A percentile compares a stretch with the other conserved stretches of the same genome.
Evolutionary conservation across 345 rosid species (phyloP).

Genomic region (Trapa incisa): DNA sequence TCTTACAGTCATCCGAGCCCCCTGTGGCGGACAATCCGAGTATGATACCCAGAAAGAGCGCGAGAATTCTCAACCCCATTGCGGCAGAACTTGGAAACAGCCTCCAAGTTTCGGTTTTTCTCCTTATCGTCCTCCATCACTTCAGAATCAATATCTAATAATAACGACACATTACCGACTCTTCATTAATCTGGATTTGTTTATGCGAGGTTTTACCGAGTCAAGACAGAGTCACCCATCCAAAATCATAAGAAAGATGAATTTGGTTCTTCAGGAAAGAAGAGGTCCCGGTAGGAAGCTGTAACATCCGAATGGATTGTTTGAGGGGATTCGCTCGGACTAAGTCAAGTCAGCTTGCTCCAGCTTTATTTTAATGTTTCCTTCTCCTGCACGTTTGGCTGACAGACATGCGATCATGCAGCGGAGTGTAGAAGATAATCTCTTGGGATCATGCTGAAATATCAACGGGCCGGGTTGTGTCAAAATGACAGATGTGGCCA

Average conservation of each 20-base stretch:
- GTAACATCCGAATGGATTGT: background rate
- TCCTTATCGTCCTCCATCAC: background rate
- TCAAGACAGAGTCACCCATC: background rate
- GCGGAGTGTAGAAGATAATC: too few species aligned
- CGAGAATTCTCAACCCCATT: conserved; percentile 3
- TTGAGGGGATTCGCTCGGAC: background rate
- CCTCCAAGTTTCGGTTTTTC: background rate
- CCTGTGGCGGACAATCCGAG: background rate
- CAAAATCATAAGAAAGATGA: background rate
- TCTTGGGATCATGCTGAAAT: too few species aligned
- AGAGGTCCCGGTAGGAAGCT: background rate
- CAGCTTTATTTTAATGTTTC: background rate
- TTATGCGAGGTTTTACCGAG: background rate
- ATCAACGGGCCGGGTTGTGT: too few species aligned
- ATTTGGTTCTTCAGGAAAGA: background rate
- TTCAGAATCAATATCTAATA: background rate
- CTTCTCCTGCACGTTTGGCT: too few species aligned
- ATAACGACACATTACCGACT: background rate
- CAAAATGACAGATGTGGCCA: background rate
- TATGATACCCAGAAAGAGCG: conserved; percentile 4
- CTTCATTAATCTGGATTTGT: background rate
- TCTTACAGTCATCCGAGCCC: conserved; percentile 8
- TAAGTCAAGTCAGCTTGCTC: background rate
- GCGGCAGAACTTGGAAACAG: background rate
- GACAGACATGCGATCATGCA: too few species aligned